Evolutionary conservation across 2,329 filamentous ascomycete species (phyloP), one percentile per base, ranked within the genome.

Genomic region (Paecilomyces fulvus): DNA sequence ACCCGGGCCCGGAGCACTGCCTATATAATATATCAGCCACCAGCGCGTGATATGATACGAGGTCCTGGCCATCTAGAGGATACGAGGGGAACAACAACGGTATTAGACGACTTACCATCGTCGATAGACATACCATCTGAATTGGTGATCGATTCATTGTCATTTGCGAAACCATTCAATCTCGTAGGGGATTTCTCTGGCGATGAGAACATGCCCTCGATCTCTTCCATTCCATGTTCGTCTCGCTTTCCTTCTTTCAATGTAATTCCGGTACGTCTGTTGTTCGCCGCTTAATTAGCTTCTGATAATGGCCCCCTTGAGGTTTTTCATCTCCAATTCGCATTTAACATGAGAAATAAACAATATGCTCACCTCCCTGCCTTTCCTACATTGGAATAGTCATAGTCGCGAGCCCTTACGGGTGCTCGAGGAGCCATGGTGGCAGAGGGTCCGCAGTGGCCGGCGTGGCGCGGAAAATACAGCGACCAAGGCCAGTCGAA

Each of bases 181-280:
- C 67, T 67, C 21, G 65, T 59, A 1, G 79, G 76, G n/a, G 79
- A 80, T 55, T 86, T 88, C 62, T 84, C 82, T 12, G 92, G 91
- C 20, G 92, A 96, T 8, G 92, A 96, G 73, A 96, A 96, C 62
- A 97, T 84, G 63, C 84, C 84, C 33, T 92, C 89, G 57, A 96
- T 82, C 33, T 89, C 87, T 70, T 96, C 90, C 78, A 99, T 85
- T 72, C 92, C 94, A 79, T 96, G 80, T 70, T 95, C 91, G 74
- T 97, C 92, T 75, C 90, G 88, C 59, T 86, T 79, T 54, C 90
- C 90, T 55, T 96, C 90, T 65, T 85, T 83, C 30, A 97, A 74
- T 0, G 85, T 88, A 25, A 95, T 82, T 49, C 94, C 94, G 0
- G 94, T 99, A 81, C 95, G 95, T 64, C 92, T 96, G 64, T 52